Evolutionary conservation across 768 basidiomycete genomes (phyloP), one percentile per base, ranked within the genome.

Genomic region (Hygrophorus pudorinus): DNA sequence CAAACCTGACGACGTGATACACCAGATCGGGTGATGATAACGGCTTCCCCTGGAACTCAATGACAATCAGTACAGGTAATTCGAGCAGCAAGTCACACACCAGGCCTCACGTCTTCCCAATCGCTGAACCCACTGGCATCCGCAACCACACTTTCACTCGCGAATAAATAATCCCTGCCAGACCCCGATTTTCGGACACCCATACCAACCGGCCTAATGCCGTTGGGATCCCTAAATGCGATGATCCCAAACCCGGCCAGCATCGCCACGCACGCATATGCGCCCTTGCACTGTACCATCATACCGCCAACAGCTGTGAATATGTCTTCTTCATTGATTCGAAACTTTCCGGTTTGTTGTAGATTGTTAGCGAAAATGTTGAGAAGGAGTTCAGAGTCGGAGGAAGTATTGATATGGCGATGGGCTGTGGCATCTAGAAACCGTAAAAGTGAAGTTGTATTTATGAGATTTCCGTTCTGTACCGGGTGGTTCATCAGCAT

Each of bases 251-350:
- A 98, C 31, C 96, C 96, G 21, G 96, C 94, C 32, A 99, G 76
- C 96, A 99, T 98, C n/a, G 87, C 90, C 9, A 92, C 85, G 58
- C 93, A 97, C 1, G 93, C 94, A 62, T 98, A 99, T 2, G 91
- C 94, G 38, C 96, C 96, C 55, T 75, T 83, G 60, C 82, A 83
- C 50, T 90, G 82, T 46, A 73, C 66, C 83, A 92, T 97, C 61
- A 97, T 75, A 5, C 85, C 85, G 10, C 85, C 75, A 43, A 97
- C 80, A 27, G 96, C 94, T 12, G 80, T 87, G 65, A 99, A 98
- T 52, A 99, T 96, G 64, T 99, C 96, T 53, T 99, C 96, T 59
- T 97, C 94, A 59, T 98, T 98, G 68, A 98, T 99, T 48, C 92
- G 88, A 65, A 97, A 93, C 64, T 99, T 99, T 44, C 94, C 96